phyloP scores from a whole-genome alignment of 2,329 filamentous ascomycete species.

The Elsinoe necatrix region DNA sequence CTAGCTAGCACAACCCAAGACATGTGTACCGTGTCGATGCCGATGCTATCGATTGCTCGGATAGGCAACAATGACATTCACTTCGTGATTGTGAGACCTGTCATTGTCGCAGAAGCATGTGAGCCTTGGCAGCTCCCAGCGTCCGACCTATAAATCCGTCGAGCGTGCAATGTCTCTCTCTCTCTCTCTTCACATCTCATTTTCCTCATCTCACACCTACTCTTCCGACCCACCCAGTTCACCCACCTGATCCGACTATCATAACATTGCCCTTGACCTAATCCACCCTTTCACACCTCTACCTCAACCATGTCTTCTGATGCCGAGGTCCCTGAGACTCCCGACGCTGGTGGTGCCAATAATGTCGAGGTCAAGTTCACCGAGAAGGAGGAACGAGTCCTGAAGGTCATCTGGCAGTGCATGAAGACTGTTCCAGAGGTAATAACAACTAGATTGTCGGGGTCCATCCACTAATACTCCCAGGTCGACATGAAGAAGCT shows the following conservation, averaged over 20 bases:
- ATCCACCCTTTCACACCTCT: neutral
- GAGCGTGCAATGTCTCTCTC: neutral
- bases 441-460: neutral
- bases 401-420: constrained; percentile 27
- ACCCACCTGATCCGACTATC: too few species aligned
- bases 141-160: neutral
- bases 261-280: neutral
- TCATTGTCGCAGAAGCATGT: neutral
- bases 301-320: constrained; percentile 10
- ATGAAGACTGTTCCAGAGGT: constrained; percentile 29
- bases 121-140: neutral
- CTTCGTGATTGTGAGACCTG: neutral
- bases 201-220: neutral
- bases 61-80: neutral
- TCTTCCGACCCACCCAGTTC: neutral
- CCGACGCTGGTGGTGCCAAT: neutral
- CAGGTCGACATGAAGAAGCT: constrained; percentile 28
- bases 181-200: neutral
- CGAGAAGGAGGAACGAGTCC: constrained; percentile 24
- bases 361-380: constrained; percentile 21
- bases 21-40: neutral
- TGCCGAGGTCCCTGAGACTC: neutral
- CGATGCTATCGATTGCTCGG: neutral
- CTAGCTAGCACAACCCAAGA: neutral
- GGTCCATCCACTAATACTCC: neutral